Conservation (phyloP, 345 rosid genomes). For the Psidium friedrichsthalianum region DNA sequence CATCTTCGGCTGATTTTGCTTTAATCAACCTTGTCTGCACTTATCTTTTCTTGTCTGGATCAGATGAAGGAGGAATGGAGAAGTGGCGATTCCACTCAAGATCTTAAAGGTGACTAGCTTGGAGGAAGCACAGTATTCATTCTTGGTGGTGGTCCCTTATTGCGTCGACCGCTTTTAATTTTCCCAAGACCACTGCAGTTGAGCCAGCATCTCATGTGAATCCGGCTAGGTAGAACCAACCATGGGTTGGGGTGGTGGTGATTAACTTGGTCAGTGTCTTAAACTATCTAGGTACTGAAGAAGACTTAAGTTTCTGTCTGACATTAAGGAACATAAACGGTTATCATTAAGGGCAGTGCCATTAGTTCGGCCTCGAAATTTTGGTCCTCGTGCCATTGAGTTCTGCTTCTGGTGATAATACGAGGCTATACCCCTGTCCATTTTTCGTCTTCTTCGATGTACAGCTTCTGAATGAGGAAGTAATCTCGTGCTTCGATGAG, state of each 20-base stretch:
- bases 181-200: not conserved
- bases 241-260: not conserved
- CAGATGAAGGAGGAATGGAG: not conserved
- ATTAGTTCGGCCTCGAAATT: not conserved
- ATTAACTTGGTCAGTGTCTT: not conserved
- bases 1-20: not conserved
- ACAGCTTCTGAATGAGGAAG: not conserved
- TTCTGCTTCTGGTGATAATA: not conserved
- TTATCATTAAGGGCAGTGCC: not conserved
- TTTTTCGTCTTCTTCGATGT: not conserved
- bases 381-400: not conserved
- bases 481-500: not conserved
- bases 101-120: not conserved
- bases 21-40: not conserved
- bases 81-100: not conserved
- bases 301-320: not conserved
- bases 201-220: not conserved
- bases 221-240: not conserved
- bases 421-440: not conserved
- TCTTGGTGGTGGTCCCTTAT: not conserved
- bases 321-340: not conserved
- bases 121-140: not conserved
- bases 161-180: not conserved
- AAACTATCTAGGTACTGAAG: not conserved
- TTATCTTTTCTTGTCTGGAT: not conserved